Evolutionary conservation across 2,329 filamentous ascomycete species (phyloP).

Genomic region (Microcyclosporella mali): DNA sequence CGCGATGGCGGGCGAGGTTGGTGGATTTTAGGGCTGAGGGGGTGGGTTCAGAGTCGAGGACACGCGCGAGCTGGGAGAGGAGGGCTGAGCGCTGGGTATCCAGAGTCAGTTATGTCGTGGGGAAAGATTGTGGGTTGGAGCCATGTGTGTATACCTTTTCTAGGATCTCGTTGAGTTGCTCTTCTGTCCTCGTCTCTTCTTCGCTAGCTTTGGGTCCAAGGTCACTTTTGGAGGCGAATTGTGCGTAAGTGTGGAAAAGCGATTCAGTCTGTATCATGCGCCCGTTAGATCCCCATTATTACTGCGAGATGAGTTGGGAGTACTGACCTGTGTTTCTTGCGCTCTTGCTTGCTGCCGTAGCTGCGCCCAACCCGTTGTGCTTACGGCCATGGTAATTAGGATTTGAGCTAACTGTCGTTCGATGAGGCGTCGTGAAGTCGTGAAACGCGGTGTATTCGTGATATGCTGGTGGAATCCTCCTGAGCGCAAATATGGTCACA

Average conservation of each 20-base stretch:
- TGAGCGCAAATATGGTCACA: neutral
- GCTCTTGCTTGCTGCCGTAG: slow-evolving; percentile 85
- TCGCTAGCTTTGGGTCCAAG: slow-evolving; percentile 78
- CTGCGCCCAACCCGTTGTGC: slow-evolving; percentile 69
- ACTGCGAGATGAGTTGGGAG: neutral
- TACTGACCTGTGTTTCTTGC: slow-evolving; percentile 76
- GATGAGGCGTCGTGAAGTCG: neutral
- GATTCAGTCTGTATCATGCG: slow-evolving; percentile 63
- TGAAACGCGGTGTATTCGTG: neutral
- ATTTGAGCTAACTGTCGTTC: neutral
- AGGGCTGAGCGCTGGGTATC: slow-evolving; percentile 67
- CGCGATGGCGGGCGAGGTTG: slow-evolving; percentile 84
- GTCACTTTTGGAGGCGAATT: slow-evolving; percentile 74
- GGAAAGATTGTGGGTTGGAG: too few relatives aligned
- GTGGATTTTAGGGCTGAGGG: slow-evolving; percentile 95
- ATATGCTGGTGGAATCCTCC: neutral
- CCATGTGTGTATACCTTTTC: slow-evolving; percentile 71
- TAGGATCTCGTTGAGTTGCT: slow-evolving; percentile 75
- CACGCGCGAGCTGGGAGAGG: slow-evolving; percentile 73
- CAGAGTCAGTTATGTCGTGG: slow-evolving; percentile 1
- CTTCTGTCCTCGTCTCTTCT: slow-evolving; percentile 73
- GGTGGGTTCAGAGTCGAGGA: slow-evolving; percentile 89
- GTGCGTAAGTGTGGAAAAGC: slow-evolving; percentile 78
- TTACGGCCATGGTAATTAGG: slow-evolving; percentile 39
- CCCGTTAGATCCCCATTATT: slow-evolving; percentile 12